These are phyloP conservation scores for Fusarium incarnatum DNA, from an alignment of 2,329 filamentous ascomycete species.

Conservation along the genomic window DNA sequence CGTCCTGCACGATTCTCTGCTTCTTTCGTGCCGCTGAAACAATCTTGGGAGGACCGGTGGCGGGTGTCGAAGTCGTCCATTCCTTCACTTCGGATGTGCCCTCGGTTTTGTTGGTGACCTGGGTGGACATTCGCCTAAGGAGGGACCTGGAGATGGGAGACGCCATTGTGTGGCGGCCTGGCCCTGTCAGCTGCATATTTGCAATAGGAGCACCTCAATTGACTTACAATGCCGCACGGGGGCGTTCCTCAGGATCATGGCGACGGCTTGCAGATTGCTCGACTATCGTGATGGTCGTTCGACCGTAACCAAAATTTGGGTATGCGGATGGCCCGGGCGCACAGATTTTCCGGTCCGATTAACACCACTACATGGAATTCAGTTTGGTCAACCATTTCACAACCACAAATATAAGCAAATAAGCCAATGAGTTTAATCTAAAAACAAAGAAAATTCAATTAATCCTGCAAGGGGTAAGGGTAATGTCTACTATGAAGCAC, in stretches of 20 bases:
- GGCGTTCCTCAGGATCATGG: constrained; percentile 68
- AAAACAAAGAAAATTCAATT: constrained; percentile 38
- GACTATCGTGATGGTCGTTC: constrained; percentile 35
- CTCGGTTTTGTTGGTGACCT: constrained; percentile 35
- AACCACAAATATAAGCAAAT: not conserved
- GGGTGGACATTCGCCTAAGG: constrained; percentile 51
- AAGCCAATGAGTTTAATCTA: constrained; percentile 15
- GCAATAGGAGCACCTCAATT: constrained; percentile 12
- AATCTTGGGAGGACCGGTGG: constrained; percentile 40
- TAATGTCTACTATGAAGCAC: constrained; percentile 47
- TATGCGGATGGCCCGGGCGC: constrained; percentile 21
- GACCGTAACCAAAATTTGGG: constrained; percentile 49
- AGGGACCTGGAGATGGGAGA: constrained; percentile 54
- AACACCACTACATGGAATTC: constrained; percentile 1
- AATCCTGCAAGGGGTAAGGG: constrained; percentile 43
- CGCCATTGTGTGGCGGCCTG: constrained; percentile 66
- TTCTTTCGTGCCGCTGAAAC: constrained; percentile 48
- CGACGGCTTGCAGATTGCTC: constrained; percentile 46
- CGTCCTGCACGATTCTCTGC: constrained; percentile 51
- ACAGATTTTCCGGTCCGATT: constrained; percentile 45
- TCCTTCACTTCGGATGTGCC: constrained; percentile 23
- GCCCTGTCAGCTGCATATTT: constrained; percentile 22
- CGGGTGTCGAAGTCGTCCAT: constrained; percentile 41
- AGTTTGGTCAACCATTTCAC: not conserved
- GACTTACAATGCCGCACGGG: constrained; percentile 66